Evolutionary conservation across 192 early-diverging fungal species (phyloP), one percentile per base, ranked within the genome.

Genomic region (Coemansia sp.): DNA sequence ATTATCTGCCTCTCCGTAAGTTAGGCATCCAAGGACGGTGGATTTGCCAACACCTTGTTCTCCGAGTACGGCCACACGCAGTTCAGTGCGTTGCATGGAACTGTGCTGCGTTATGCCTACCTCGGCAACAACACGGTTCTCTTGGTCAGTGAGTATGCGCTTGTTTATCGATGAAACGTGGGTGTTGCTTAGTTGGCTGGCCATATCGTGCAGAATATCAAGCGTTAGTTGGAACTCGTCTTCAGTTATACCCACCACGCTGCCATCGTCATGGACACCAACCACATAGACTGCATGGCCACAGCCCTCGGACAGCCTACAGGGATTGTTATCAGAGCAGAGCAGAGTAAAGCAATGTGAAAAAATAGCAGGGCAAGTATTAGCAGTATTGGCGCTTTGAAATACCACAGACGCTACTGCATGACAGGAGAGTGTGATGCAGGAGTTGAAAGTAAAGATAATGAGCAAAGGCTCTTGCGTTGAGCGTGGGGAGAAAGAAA

Each of bases 211-310:
- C 24, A 72, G 33, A 19, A 30, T 79, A 0, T 22, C 46, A 2
- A 69, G 13, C 7, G 73, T 74, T 9, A 43, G 25, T 26, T 51
- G 34, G n/a, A 77, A 46, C 58, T 65, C 71, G 11, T 60, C 20
- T 7, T 71, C 59, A 17, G 78, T 69, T 4, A 89, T 75, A 1
- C 86, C 94, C 5, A 91, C 80, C 50, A 93, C 79, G 5, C 75
- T 78, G 11, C 94, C 94, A 33, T 90, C 74, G 55, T 97, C 94
- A 10, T 80, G 76, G 1, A 97, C 92, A 24, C 93, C 94, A 8
- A 97, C 80, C 48, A 94, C 87, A 58, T 97, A 97, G 36, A 92
- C 73, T 3, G 88, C 88, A 35, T 87, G 85, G 19, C 94, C 94
- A 44, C 85, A 71, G 0, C 94, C 94, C 53, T 97, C 92, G 10